A percentile compares a stretch with the other conserved stretches of the same genome.
Conservation (phyloP, 2,329 filamentous ascomycete species). For the Penicillium sp. region DNA sequence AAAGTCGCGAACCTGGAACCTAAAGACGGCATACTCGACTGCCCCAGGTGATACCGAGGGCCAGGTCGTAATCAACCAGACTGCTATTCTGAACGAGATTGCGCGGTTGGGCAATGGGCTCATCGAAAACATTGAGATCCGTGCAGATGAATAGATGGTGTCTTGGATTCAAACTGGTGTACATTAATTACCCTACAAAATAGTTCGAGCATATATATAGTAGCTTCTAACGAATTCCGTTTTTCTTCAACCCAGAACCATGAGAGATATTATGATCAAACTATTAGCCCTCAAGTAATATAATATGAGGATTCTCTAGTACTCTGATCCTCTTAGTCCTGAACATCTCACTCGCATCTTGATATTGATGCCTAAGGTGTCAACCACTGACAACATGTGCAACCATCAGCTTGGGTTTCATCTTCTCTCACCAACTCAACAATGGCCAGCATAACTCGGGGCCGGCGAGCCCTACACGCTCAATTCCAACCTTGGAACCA, state of each 20-base stretch:
- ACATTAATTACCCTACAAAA: slow-evolving; percentile 16
- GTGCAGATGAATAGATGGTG: slow-evolving; percentile 20
- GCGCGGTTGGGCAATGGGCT: slow-evolving; percentile 59
- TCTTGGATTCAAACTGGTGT: slow-evolving; percentile 18
- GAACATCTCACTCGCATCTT: not conserved
- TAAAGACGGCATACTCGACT: slow-evolving; percentile 43
- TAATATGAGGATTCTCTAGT: not conserved
- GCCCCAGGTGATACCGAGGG: slow-evolving; percentile 24
- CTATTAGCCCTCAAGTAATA: not conserved
- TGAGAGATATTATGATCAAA: not conserved
- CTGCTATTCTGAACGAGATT: slow-evolving; percentile 47
- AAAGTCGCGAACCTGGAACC: slow-evolving; percentile 34
- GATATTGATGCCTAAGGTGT: slow-evolving; percentile 12
- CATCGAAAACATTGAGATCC: slow-evolving; percentile 65
- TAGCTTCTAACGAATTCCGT: not conserved
- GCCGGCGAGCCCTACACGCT: slow-evolving; percentile 7
- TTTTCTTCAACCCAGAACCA: not conserved
- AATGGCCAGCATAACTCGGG: slow-evolving; percentile 17
- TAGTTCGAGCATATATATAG: not conserved
- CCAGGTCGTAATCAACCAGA: slow-evolving; percentile 39
- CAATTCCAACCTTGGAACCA: not conserved
- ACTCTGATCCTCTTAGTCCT: not conserved
- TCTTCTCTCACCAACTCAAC: slow-evolving; percentile 2
- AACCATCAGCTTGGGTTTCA: not conserved
- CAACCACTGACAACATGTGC: not conserved